These are phyloP conservation scores for Vanrija sp. DNA, from an alignment of 1,284 basidiomycete genomes.

Conservation along the genomic window DNA sequence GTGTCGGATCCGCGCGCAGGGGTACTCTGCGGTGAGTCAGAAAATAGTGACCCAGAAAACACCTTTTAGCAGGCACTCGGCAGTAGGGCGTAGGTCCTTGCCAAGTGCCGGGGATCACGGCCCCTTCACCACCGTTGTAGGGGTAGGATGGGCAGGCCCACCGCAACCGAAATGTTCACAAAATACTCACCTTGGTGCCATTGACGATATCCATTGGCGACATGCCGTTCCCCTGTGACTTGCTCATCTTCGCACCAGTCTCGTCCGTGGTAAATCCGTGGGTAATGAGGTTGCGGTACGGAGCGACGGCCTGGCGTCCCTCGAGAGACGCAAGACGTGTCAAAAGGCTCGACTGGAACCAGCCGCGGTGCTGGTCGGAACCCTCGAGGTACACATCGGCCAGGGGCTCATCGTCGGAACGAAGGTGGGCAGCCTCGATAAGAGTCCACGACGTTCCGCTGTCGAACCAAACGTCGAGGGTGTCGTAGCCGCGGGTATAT, in stretches of 20 bases:
- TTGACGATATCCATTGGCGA: conserved; percentile 76
- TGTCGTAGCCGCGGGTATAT: conserved; percentile 80
- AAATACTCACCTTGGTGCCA: conserved; percentile 66
- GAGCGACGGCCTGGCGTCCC: conserved; percentile 44
- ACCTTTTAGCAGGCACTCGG: neutral
- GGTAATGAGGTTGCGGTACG: conserved; percentile 81
- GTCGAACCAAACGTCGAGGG: conserved; percentile 99
- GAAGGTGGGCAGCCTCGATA: conserved; percentile 48
- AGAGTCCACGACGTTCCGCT: conserved; percentile 93
- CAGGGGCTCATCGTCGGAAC: conserved; percentile 46
- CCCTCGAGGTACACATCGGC: conserved; percentile 94
- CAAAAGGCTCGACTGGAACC: conserved; percentile 95
- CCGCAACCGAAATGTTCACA: no score
- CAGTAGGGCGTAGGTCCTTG: neutral
- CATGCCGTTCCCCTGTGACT: conserved; percentile 88
- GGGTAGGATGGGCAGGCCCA: neutral
- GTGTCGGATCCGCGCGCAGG: conserved; percentile 83
- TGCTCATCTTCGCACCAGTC: conserved; percentile 95
- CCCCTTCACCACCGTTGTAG: neutral
- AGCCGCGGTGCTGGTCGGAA: conserved; percentile 95
- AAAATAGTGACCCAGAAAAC: no score
- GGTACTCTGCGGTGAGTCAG: conserved; percentile 55
- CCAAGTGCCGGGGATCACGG: neutral
- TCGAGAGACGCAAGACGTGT: conserved; percentile 59
- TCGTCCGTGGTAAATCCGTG: conserved; percentile 97